Evolutionary conservation across 2,329 filamentous ascomycete species (phyloP), one percentile per base, ranked within the genome.

Genomic region (Bipolaris oryzae): DNA sequence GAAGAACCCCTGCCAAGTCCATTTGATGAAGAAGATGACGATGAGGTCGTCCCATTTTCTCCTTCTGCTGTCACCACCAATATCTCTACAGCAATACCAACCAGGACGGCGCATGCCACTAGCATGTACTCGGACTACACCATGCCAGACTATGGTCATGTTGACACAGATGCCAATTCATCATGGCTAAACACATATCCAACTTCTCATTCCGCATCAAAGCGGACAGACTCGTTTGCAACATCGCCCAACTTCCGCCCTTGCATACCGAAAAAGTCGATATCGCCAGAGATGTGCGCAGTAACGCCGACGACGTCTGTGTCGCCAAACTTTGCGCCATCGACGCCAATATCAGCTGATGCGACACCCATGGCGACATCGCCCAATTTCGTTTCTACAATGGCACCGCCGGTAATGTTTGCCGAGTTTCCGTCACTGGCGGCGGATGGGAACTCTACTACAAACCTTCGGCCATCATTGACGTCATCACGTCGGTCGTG

Each of bases 141-240:
- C 42, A 47, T 64, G 15, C 41, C 72, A 18, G 65, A 66, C 51
- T 71, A 68, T 50, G 67, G 69, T n/a, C 61, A 63, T 25, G 55
- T 69, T 31, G 65, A 73, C 15, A 63, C 69, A 7, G 68, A 58
- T 3, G 55, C 61, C 11, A 50, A 69, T 20, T 44, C 64, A 2
- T 42, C 64, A 20, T 73, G 71, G 71, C 66, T 66, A 7, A 61
- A 49, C 23, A 49, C 65, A 7, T 60, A 67, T n/a, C 47, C 62
- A n/a, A 56, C 61, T 3, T 39, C 46, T 3, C 18, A 33, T 21
- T 34, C 51, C 0, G 21, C 50, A 11, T 37, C 55, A 6, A 66
- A 63, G 39, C 52, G 61, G 31, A 45, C 56, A 38, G 62, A 65
- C 25, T 65, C 62, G 1, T 63, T 63, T 37, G 56, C 57, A n/a